Evolutionary conservation across 192 early-diverging fungal species (phyloP), one percentile per base, ranked within the genome.

Genomic region (Coemansia sp.): DNA sequence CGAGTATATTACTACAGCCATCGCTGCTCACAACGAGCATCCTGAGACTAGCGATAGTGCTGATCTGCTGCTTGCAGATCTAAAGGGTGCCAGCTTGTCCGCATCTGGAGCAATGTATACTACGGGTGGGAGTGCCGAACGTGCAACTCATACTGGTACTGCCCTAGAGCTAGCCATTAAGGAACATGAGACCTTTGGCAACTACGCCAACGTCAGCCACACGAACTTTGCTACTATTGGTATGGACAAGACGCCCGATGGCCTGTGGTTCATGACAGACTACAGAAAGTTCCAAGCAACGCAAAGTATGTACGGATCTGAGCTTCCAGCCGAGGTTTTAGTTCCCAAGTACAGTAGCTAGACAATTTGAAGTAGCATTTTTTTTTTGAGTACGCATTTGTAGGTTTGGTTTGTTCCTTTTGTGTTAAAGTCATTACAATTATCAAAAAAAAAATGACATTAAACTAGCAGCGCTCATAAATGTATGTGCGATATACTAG

Each of bases 401-500:
- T 50, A 18, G 16, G 18, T 4, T 20, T 4, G 47, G 5, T 20
- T 50, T 7, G 47, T 20, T 39, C 61, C 61, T 18, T 62, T 39
- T 13, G n/a, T 40, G 47, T 50, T 15, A 0, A 6, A 16, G 0
- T 46, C 18, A 50, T 65, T 38, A 16, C 43, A 31, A 65, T 12
- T 49, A 13, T 13, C 33, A 38, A 38, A 62, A 62, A 27, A 22
- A 29, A 33, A 1, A 27, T 27, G 66, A 8, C 8, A 18, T 36
- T 58, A 11, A 29, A 29, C 58, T 34, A 16, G 27, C 60, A 49
- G 9, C 72, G 57, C 50, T 68, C 72, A 41, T 68, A 74, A 24
- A 68, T 52, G 39, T 74, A 74, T n/a, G 61, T 74, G 9, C 72
- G 52, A 52, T 68, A 68, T 6, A 53, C 16, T 33, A 49, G 39